Evolutionary conservation across 2,329 filamentous ascomycete genomes (phyloP).

Genomic region (Ophiostoma fasciatum): DNA sequence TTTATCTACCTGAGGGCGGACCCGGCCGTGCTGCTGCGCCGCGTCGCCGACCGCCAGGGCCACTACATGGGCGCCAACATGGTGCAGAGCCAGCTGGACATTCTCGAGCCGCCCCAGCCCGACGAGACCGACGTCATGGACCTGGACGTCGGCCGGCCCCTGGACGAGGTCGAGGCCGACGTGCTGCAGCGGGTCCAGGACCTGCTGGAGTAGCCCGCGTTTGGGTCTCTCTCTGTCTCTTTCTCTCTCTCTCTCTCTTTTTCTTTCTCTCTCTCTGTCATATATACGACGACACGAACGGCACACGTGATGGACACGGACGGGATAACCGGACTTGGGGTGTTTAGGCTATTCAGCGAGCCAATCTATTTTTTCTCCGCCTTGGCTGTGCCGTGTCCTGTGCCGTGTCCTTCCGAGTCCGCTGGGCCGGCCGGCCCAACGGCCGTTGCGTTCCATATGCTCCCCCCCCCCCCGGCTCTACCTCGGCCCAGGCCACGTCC

Average conservation of each 20-base stretch:
- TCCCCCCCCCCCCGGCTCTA: no score
- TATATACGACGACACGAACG: no score
- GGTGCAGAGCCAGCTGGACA: slow-evolving; percentile 84
- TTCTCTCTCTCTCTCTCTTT: slow-evolving; percentile 28
- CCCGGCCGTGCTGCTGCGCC: slow-evolving; percentile 58
- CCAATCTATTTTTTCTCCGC: neutral
- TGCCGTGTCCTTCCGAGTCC: no score
- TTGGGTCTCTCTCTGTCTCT: neutral
- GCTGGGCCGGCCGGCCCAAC: no score
- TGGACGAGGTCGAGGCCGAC: slow-evolving; percentile 45
- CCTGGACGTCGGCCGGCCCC: slow-evolving; percentile 48
- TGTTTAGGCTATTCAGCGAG: no score
- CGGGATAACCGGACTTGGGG: no score
- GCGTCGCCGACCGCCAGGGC: slow-evolving; percentile 59
- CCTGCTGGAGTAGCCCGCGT: neutral
- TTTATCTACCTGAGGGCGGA: slow-evolving; percentile 82
- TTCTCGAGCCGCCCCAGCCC: slow-evolving; percentile 63
- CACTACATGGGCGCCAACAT: slow-evolving; percentile 96
- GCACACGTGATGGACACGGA: no score
- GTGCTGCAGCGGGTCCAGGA: slow-evolving; percentile 42
- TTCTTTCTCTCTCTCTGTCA: neutral
- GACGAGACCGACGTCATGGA: slow-evolving; percentile 60
- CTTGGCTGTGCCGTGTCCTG: no score
- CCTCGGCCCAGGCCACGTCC: no score
- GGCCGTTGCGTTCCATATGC: no score